These are phyloP conservation scores for Teratosphaeria epicoccoides DNA, from an alignment of 2,329 filamentous ascomycete genomes.

Conservation along the genomic window DNA sequence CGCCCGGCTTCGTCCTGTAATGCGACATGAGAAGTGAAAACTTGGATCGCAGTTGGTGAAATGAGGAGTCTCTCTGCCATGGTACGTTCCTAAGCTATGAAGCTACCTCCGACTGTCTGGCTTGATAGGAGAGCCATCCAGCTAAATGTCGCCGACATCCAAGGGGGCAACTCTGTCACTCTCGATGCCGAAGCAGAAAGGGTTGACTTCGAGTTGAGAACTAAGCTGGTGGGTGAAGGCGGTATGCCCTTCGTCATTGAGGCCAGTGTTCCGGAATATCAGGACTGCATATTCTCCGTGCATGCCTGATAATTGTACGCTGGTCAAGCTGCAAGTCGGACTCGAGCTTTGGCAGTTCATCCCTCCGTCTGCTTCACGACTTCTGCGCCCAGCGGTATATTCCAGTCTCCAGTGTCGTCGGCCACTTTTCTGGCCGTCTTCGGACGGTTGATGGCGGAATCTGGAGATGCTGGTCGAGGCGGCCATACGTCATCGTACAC, in stretches of 20 bases:
- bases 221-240: background rate
- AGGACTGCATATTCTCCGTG: background rate
- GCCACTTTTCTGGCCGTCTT: no score
- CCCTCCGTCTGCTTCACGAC: background rate
- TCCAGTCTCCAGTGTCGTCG: background rate
- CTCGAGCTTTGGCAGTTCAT: no score
- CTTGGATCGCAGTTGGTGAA: background rate
- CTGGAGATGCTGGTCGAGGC: background rate
- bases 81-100: background rate
- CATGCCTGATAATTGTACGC: background rate
- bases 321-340: background rate
- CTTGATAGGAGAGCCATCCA: background rate
- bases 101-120: background rate
- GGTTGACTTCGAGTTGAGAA: background rate
- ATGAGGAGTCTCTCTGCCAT: slow-evolving; percentile 1
- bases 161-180: background rate
- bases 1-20: background rate
- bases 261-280: background rate
- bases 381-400: background rate
- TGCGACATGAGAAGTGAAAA: background rate
- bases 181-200: background rate
- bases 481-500: background rate
- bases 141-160: background rate
- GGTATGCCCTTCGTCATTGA: background rate
- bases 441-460: background rate